These are phyloP conservation scores for Seiridium unicorne DNA, from an alignment of 2,329 filamentous ascomycete genomes.

Conservation along the genomic window DNA sequence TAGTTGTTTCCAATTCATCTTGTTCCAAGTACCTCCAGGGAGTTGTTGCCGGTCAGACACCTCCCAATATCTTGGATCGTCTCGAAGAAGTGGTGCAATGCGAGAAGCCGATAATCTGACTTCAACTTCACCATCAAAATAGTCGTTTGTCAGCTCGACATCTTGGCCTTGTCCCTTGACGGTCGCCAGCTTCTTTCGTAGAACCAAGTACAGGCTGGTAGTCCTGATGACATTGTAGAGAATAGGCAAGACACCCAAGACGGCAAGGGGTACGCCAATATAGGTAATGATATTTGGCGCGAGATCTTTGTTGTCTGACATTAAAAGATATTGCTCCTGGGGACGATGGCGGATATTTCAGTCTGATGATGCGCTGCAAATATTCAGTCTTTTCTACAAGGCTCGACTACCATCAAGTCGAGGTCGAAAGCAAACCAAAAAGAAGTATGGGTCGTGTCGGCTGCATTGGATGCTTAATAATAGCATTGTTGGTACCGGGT, in stretches of 20 bases:
- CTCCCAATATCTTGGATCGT: slow-evolving; percentile 57
- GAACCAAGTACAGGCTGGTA: slow-evolving; percentile 59
- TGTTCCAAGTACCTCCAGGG: slow-evolving; percentile 62
- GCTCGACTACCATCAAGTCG: too few species aligned
- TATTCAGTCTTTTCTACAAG: background rate
- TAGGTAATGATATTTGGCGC: slow-evolving; percentile 53
- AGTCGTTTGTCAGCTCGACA: slow-evolving; percentile 61
- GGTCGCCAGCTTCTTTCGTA: slow-evolving; percentile 55
- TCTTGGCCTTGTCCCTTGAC: slow-evolving; percentile 38
- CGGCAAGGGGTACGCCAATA: slow-evolving; percentile 56
- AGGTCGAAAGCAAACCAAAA: too few species aligned
- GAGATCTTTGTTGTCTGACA: slow-evolving; percentile 15
- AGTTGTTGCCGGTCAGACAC: slow-evolving; percentile 48
- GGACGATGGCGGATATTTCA: background rate
- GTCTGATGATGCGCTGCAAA: background rate
- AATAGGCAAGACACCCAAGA: slow-evolving; percentile 61
- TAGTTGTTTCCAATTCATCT: slow-evolving; percentile 65
- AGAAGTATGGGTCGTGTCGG: too few species aligned
- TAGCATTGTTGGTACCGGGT: too few species aligned
- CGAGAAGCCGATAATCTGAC: slow-evolving; percentile 64
- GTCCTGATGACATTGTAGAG: slow-evolving; percentile 64
- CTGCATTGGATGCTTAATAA: too few species aligned
- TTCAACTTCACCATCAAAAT: slow-evolving; percentile 64
- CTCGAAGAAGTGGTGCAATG: slow-evolving; percentile 57
- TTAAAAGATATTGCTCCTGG: background rate